Conservation (phyloP, 306 rosid genomes). For the Oemleria cerasiformis region DNA sequence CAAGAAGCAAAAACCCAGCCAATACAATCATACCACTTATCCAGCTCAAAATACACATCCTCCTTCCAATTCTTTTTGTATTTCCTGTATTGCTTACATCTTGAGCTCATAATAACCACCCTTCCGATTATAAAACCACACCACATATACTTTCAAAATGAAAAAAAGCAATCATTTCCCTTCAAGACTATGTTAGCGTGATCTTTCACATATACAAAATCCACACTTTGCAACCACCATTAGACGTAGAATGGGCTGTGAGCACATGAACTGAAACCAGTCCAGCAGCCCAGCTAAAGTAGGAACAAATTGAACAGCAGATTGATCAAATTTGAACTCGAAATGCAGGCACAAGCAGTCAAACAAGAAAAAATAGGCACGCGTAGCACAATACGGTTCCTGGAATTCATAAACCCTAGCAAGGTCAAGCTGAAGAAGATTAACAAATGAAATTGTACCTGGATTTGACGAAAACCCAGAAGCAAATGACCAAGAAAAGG, state of each 20-base stretch:
- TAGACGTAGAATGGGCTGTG: neutral
- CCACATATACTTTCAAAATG: neutral
- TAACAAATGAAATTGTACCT: conserved; percentile 18
- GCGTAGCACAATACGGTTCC: neutral
- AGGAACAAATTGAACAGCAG: neutral
- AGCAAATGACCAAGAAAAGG: conserved; percentile 2
- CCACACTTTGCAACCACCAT: neutral
- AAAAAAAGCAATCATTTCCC: neutral
- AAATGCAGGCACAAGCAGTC: conserved; percentile 5
- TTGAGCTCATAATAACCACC: neutral
- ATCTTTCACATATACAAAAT: neutral
- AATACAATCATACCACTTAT: conserved; percentile 1
- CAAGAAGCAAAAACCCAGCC: conserved; percentile 3
- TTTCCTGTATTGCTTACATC: neutral
- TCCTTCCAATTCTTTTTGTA: neutral
- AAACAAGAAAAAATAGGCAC: neutral
- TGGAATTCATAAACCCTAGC: conserved; percentile 21
- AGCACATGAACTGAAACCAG: neutral
- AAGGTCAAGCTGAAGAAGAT: conserved; percentile 23
- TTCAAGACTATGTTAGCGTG: neutral
- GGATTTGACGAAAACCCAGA: conserved; percentile 9
- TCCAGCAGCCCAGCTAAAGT: neutral
- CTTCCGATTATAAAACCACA: neutral
- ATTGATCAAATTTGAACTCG: conserved; percentile 1
- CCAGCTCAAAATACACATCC: conserved; percentile 9